Evolutionary conservation across 345 rosid genomes (phyloP), one percentile per base, ranked within the genome.

Genomic region (Kernera saxatilis): DNA sequence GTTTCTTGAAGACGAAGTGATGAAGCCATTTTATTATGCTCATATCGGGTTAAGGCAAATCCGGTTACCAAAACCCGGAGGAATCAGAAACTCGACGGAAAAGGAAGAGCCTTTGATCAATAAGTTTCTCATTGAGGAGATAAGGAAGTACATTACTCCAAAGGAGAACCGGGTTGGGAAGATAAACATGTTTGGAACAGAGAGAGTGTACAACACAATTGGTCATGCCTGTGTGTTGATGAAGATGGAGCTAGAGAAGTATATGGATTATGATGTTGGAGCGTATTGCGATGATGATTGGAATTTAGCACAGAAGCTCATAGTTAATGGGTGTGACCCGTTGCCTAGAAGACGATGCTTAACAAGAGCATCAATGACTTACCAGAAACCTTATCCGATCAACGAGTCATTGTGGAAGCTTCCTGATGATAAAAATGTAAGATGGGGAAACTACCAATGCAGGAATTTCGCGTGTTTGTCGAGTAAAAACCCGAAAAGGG

Each of bases 251-350:
- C 35, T 90, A 53, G 88, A 88, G 68, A 86, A 87, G 57, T 93
- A 87, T 77, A 90, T 93, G 98, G 96, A 85, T 29, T 90, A 87
- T 53, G 93, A 93, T 49, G 80, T 93, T 41, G 96, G 98, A 18
- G 87, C 97, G 0, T 90, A 71, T 45, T 91, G 98, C 25, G 82
- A 86, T 43, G 96, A 90, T 57, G 96, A 90, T 41, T 93, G 98
- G 97, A 84, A 79, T 44, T 55, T 84, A 17, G 92, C 89, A 22
- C 98, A 93, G 78, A 90, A 75, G 82, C 89, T 93, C 17, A 80
- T 87, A 87, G 46, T 88, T 33, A 48, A 58, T 0, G 94, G 94
- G 14, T 87, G 97, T 22, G 98, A 90, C 79, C 96, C 97, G 1
- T 71, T 93, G 71, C 98, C 97, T 0, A 81, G 92, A 56, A 83